phyloP scores from a whole-genome alignment of 192 early-diverging fungal genomes.

The Allomyces macrogynus region DNA sequence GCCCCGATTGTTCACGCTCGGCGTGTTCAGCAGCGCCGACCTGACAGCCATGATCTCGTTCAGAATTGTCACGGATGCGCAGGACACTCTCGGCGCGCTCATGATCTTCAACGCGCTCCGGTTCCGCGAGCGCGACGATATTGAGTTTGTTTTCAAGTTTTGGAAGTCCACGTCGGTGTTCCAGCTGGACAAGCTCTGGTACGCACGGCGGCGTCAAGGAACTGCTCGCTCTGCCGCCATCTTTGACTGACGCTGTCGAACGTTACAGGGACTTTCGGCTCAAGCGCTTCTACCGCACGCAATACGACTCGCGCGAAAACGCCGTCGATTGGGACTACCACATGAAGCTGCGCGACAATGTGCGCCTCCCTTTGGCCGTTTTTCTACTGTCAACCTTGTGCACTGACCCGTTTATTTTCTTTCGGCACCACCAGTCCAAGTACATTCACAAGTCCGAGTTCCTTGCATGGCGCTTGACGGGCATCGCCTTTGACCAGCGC shows the following conservation, averaged over 20 bases:
- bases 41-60: not conserved
- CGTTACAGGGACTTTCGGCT: conserved; percentile 18
- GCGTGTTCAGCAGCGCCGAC: no score
- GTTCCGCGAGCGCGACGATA: conserved; percentile 31
- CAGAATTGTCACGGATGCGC: conserved; percentile 15
- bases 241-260: no score
- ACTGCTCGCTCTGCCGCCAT: no score
- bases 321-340: conserved; percentile 39
- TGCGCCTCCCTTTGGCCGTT: not conserved
- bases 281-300: conserved; percentile 9
- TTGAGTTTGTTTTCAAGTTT: conserved; percentile 32
- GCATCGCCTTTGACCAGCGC: conserved; percentile 22
- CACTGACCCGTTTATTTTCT: conserved; percentile 2
- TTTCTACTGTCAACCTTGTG: no score
- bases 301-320: conserved; percentile 29
- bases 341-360: conserved; percentile 27
- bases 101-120: conserved; percentile 19
- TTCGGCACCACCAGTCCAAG: conserved; percentile 1
- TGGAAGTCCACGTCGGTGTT: conserved; percentile 8
- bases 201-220: not conserved
- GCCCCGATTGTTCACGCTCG: no score
- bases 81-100: conserved; percentile 13
- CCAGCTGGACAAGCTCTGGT: not conserved
- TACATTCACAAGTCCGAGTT: conserved; percentile 22
- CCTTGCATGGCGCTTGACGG: conserved; percentile 15